Conservation (phyloP, 148 eudicot species). For the Fagopyrum esculentum region DNA sequence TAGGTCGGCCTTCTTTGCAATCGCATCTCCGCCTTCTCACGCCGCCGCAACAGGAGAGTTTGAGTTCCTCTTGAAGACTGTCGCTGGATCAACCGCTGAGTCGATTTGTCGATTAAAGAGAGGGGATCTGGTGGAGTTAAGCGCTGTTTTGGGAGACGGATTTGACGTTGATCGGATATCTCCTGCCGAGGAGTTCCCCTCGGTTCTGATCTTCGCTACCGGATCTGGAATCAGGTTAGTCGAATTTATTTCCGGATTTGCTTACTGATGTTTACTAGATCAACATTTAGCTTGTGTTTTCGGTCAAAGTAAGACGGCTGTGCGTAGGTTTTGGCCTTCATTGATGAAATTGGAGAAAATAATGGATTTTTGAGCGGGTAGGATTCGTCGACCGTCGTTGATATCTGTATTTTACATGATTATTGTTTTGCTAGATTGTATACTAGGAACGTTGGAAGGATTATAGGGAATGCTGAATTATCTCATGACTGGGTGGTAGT, state of each 20-base stretch:
- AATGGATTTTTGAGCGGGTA: no score
- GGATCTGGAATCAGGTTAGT: conserved; percentile 90
- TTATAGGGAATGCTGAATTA: background rate
- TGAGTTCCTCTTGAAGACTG: conserved; percentile 63
- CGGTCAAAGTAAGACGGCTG: background rate
- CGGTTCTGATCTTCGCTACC: conserved; percentile 77
- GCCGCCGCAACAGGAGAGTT: conserved; percentile 44
- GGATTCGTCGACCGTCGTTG: background rate
- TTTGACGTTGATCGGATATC: conserved; percentile 49
- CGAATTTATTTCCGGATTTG: background rate
- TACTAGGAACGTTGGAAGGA: background rate
- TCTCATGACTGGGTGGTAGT: background rate
- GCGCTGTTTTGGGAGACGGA: conserved; percentile 61
- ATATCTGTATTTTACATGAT: background rate
- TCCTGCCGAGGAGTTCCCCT: conserved; percentile 44
- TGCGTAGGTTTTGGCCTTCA: no score
- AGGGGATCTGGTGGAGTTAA: conserved; percentile 72
- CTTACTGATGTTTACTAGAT: background rate
- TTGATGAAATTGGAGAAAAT: background rate
- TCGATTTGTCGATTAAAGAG: conserved; percentile 41
- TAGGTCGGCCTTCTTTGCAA: conserved; percentile 59
- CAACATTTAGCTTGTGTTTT: background rate
- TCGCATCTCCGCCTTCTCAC: conserved; percentile 65
- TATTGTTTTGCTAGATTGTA: background rate
- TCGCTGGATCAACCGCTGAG: conserved; percentile 85